Evolutionary conservation across 108 stramenopile species (phyloP).

Genomic region (Nannochloropsis gaditana): DNA sequence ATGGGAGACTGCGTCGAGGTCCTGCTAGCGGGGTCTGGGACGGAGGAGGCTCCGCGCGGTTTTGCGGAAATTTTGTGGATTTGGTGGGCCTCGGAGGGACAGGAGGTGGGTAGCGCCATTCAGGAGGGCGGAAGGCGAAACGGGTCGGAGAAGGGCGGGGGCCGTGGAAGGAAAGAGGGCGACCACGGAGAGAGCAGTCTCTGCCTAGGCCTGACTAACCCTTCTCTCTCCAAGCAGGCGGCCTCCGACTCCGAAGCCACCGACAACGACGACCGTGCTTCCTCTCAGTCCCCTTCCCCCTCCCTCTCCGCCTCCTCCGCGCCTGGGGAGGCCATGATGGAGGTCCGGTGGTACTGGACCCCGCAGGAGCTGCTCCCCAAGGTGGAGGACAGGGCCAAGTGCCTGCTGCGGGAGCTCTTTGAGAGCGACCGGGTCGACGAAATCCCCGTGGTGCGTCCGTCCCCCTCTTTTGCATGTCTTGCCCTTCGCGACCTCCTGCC

Average conservation of each 20-base stretch:
- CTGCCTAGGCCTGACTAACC: no score
- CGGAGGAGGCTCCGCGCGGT: neutral
- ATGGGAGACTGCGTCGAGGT: neutral
- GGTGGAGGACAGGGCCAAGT: neutral
- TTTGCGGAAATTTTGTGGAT: neutral
- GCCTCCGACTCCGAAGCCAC: neutral
- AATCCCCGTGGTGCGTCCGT: neutral
- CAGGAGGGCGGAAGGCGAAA: neutral
- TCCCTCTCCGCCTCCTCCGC: neutral
- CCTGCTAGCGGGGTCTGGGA: neutral
- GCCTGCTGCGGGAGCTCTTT: neutral
- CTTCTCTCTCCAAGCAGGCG: neutral
- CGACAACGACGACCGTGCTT: neutral
- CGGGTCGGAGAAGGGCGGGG: neutral
- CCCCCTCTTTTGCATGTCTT: neutral
- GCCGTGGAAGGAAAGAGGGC: neutral
- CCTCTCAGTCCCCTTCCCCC: neutral
- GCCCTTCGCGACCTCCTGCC: neutral
- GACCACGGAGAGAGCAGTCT: neutral
- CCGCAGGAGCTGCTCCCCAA: neutral
- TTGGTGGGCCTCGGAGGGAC: neutral
- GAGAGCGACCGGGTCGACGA: slow-evolving; percentile 12
- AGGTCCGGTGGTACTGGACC: neutral
- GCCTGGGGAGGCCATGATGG: neutral
- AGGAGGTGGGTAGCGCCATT: neutral